Evolutionary conservation across 768 basidiomycete genomes (phyloP).

Genomic region (Rubroboletus pulcherrimus): DNA sequence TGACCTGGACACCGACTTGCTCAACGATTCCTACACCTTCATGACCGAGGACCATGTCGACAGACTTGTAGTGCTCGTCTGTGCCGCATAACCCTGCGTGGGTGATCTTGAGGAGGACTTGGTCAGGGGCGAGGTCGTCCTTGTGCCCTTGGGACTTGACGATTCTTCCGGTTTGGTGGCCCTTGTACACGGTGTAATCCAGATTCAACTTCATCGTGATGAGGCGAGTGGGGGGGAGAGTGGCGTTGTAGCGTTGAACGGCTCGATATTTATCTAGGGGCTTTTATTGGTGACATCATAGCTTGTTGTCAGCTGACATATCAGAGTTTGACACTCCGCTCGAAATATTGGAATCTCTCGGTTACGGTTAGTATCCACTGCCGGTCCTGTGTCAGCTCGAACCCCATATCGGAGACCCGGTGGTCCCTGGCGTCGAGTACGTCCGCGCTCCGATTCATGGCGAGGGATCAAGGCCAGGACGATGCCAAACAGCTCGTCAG

Average conservation of each 20-base stretch:
- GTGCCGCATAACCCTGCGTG: constrained; percentile 39
- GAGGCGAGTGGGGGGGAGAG: neutral
- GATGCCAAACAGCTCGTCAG: constrained; percentile 21
- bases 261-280: neutral
- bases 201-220: constrained; percentile 19
- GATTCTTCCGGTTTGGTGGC: constrained; percentile 18
- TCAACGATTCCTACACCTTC: constrained; percentile 37
- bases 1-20: constrained; percentile 29
- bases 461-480: constrained; percentile 14
- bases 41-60: constrained; percentile 38
- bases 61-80: constrained; percentile 32
- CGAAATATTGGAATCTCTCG: too few species aligned
- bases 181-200: constrained; percentile 32
- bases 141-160: constrained; percentile 14
- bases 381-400: too few species aligned
- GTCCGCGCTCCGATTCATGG: constrained; percentile 23
- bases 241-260: neutral
- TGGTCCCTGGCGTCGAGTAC: constrained; percentile 80
- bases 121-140: constrained; percentile 20
- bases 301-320: neutral
- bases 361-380: too few species aligned
- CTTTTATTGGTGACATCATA: constrained; percentile 6
- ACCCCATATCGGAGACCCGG: too few species aligned
- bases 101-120: constrained; percentile 32
- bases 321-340: too few species aligned